Conservation (phyloP, 2,329 filamentous ascomycete genomes). For the Botrytis fragariae region DNA sequence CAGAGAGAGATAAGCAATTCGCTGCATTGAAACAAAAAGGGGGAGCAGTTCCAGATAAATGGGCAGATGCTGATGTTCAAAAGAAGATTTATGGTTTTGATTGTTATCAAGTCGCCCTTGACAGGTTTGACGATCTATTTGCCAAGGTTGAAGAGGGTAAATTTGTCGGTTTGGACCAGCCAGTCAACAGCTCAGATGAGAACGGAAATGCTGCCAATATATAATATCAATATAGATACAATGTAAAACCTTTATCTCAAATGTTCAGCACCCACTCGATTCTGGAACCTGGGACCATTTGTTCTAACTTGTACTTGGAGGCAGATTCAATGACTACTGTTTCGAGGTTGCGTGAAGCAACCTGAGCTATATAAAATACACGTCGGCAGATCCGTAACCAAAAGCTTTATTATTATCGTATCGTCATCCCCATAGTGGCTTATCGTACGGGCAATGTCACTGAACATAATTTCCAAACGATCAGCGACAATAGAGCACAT, state of each 20-base stretch:
- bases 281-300: too few relatives aligned
- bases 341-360: background rate
- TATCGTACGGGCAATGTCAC: background rate
- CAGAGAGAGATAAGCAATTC: constrained; percentile 57
- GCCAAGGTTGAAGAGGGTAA: background rate
- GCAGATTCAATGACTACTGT: background rate
- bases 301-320: background rate
- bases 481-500: background rate
- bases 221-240: background rate
- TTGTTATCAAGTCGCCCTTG: constrained; percentile 20
- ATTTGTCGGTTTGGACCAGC: background rate
- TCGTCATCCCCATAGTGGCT: background rate
- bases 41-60: constrained; percentile 60
- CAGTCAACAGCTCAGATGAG: background rate
- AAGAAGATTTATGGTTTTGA: constrained; percentile 54
- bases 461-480: too few relatives aligned
- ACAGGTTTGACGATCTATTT: constrained; percentile 22
- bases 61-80: constrained; percentile 68
- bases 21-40: constrained; percentile 47
- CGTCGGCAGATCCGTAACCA: background rate
- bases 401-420: background rate
- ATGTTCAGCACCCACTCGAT: background rate
- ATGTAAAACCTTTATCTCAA: background rate
- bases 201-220: constrained; percentile 1
- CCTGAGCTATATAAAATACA: background rate